Base-by-base conservation (phyloP, 1,284 basidiomycete genomes). In the Mycosarcoma mackinlayi region DNA sequence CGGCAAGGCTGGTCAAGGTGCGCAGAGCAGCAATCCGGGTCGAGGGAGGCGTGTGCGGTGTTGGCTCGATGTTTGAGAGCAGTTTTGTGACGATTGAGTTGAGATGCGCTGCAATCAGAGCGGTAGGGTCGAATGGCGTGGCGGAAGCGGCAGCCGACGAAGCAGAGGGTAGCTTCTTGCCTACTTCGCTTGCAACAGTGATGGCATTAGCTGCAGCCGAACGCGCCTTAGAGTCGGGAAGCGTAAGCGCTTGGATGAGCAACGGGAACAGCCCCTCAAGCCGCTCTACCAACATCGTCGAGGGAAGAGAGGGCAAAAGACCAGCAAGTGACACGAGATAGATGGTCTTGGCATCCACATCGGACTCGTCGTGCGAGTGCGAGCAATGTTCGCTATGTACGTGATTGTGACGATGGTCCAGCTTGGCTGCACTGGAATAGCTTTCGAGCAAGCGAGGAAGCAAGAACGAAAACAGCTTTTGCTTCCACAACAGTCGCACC, bases 291-390 rank as follows among this genome's bases (percentile, higher is more conserved):
- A 71, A 30, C 55, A 62, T 51, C 1, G 89, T 86, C 61, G 90
- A 90, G 0, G 94, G 93, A 14, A 93, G 87, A 7, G 90, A 87
- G 47, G 89, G 90, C 56, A 98, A 88, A 8, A 98, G 85, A 8
- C 90, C 89, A 0, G 92, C 89, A 14, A 98, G 87, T 1, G 93
- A 92, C 19, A 93, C 88, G 6, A 98, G 87, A 80, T 92, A 90
- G 2, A 92, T 88, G 2, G 87, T 86, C 81, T 90, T 89, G 68
- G 84, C 85, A 37, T 75, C 61, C 11, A 41, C 61, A 0, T 34
- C 38, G 25, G 52, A 44, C 10, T 19, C 41, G 2, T 33, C 39
- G 19, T 72, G 56, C 3, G 21, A 31, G 31, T 51, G 56, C 19
- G 35, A 18, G n/a, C 62, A 65, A 3, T 27, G 1, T 14, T 39